Evolutionary conservation across 2,329 filamentous ascomycete genomes (phyloP), one percentile per base, ranked within the genome.

Genomic region (Botrytis byssoidea): DNA sequence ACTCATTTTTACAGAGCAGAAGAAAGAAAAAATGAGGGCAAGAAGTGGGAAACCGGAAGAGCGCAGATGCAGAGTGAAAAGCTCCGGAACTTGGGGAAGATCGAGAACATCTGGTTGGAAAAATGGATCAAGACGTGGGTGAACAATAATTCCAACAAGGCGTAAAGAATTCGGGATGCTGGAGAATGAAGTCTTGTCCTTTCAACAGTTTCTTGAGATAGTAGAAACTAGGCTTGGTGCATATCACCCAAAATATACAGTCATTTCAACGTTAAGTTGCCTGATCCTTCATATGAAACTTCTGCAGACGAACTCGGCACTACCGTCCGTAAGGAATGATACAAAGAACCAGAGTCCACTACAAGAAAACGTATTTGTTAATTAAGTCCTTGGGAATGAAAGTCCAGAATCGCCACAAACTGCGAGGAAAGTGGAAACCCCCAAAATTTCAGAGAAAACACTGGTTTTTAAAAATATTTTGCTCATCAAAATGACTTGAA

Each of bases 61-160:
- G 66, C 66, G 48, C 66, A 59, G 40, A 22, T 20, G 35, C 46
- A 69, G 22, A 57, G 48, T 37, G 16, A 59, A 25, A 59, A 4
- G 18, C 48, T 69, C 20, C 22, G 12, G 18, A 59, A 42, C 29
- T 42, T 69, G 29, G 48, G 48, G 32, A 69, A 42, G 16, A 48
- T 69, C 4, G 48, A 69, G 66, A 32, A 29, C 2, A 35, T 20
- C 20, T 69, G 66, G 66, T 12, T 69, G 25, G 25, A 59, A 29
- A 69, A 42, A 69, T 69, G 66, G 66, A 69, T 69, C 6, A 20
- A 69, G 22, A 25, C 12, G 3, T 69, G 66, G 66, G 10, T 69
- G 35, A 68, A 40, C 35, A 40, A 18, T 42, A 44, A 44, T 4
- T 20, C 9, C 4, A 44, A 64, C 0, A 10, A 42, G 60, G 12